Evolutionary conservation across 257 asterid species (phyloP), one percentile per base, ranked within the genome.

Genomic region (Solanum lignicaule): DNA sequence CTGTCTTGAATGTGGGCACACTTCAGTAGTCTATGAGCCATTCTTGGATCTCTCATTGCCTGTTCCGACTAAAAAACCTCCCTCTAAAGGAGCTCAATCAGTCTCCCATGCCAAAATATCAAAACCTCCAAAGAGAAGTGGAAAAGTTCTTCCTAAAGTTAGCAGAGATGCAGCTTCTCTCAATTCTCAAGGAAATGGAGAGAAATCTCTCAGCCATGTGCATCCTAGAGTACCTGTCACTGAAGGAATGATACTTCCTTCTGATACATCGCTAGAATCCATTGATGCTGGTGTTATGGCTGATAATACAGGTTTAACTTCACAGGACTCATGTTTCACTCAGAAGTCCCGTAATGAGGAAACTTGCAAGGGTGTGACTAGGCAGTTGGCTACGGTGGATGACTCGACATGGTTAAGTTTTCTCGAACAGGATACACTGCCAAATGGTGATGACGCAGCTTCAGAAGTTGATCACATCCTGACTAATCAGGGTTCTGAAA

Each of bases 11-110:
- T 97, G 99, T 88, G 95, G 95, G 66, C 94, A 94, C 89, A 87
- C 98, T 39, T 95, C 99, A 52, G 91, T 95, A 79, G 94, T 91
- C 85, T 84, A 90, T 79, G 99, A 97, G 89, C 96, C 98, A 7
- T 93, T 92, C 92, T 89, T 97, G 89, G 98, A 97, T 93, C 95
- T 97, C 65, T 97, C 98, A 0, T 91, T 97, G 93, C 95, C 98
- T 12, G 95, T 95, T 90, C 99, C 96, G 68, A 93, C 94, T 55
- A 95, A 92, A 92, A 95, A 92, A 90, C 92, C 98, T 89, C 91
- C 94, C 21, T 85, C 93, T 60, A 93, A 69, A 89, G 92, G 83
- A 93, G 46, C 74, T 36, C 95, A 90, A 87, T 89, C 87, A 69
- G 90, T 87, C 60, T 52, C 89, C 90, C 93, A 95, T 75, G 93